phyloP scores from a whole-genome alignment of 441 rosid species.

The Raphanus hybrid region DNA sequence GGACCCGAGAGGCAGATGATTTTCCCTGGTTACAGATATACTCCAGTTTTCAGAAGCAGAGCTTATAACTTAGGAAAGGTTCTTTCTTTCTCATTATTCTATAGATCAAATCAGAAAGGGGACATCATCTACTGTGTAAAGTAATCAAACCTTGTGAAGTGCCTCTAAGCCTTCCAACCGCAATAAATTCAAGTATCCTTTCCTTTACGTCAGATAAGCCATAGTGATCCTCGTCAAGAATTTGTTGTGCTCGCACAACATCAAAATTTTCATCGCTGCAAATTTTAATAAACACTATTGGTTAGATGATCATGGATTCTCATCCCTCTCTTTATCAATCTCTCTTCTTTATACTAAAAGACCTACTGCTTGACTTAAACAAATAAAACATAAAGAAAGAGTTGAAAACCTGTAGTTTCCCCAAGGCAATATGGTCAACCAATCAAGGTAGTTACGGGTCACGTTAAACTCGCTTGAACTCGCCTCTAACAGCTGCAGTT shows the following conservation, averaged over 20 bases:
- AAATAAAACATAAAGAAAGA: neutral
- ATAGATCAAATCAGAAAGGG: conserved; percentile 18
- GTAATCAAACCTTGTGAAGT: conserved; percentile 71
- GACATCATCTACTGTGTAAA: neutral
- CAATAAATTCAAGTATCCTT: conserved; percentile 96
- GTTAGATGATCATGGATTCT: too few relatives aligned
- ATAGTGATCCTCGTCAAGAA: conserved; percentile 99
- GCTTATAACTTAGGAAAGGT: neutral
- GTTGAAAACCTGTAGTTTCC: too few relatives aligned
- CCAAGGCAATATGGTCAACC: too few relatives aligned
- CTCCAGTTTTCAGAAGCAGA: conserved; percentile 22
- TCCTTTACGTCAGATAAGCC: conserved; percentile 98
- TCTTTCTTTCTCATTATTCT: conserved; percentile 10
- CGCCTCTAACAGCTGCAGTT: conserved; percentile 97
- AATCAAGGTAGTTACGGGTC: too few relatives aligned
- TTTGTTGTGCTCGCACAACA: conserved; percentile 81
- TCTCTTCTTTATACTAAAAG: conserved; percentile 12
- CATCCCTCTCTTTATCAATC: conserved; percentile 1
- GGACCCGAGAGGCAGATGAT: conserved; percentile 99
- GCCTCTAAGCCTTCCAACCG: conserved; percentile 99
- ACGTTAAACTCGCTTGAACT: conserved; percentile 91
- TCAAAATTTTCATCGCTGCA: conserved; percentile 97
- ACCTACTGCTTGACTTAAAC: conserved; percentile 2
- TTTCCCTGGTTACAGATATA: conserved; percentile 67
- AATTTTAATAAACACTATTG: conserved; percentile 2